Evolutionary conservation across 805 yeast genomes (phyloP), one percentile per base, ranked within the genome.

Genomic region (Wickerhamiella musiphila): DNA sequence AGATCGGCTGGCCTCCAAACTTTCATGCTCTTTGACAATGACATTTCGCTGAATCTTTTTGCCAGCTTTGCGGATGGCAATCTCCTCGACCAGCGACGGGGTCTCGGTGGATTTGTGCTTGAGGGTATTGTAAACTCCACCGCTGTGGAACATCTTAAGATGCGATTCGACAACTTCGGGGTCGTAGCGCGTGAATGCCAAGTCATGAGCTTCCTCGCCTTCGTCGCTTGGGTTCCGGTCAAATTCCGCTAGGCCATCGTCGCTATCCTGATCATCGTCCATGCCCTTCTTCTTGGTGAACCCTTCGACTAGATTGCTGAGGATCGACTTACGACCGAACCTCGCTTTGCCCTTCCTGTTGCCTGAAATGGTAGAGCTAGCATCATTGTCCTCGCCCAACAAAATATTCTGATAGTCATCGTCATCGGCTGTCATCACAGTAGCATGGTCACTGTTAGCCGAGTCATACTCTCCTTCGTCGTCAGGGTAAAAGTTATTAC

Each of bases 41-140:
- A 42, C 39, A 18, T 38, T 34, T 13, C 36, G 42, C 35, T 51
- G 55, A 2, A 46, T 40, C 24, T 32, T 34, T 13, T 47, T 35
- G 22, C 52, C 57, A 15, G 48, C 47, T 34, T 54, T 54, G 18
- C 59, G 49, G 22, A 52, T 42, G 34, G 54, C 59, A 21, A 54
- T 38, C 35, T 54, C 59, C 36, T 54, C 59, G 20, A 54, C 50
- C n/a, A 54, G 40, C 9, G 58, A 51, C 12, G 48, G 47, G 1
- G 52, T 46, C 26, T 44, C 45, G 6, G 45, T 41, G 11, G 23
- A 12, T 5, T 25, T 21, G 4, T 44, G 43, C 13, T 28, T 27
- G 9, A 28, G 17, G 2, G 32, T 23, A 13, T 42, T 34, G 18
- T 43, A 41, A 4, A 43, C 28, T 9, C 48, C 50, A 15, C 50